Conservation (phyloP, 2,329 filamentous ascomycete species). For the Pestalotiopsis sp. region DNA sequence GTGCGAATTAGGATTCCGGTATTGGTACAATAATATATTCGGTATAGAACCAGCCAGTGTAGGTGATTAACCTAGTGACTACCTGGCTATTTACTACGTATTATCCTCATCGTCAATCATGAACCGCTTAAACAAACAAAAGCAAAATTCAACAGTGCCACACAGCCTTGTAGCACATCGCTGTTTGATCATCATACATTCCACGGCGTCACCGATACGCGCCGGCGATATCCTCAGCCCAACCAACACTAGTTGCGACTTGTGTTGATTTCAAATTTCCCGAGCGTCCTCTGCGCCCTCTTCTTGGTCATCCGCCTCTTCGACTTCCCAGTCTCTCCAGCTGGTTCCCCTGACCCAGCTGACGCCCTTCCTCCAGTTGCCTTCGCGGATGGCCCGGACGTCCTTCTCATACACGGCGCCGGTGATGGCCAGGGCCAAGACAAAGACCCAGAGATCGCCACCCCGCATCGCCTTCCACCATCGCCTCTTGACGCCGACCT, state of each 20-base stretch:
- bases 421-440: conserved; percentile 75
- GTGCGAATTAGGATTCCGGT: too few species aligned
- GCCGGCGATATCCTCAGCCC: background rate
- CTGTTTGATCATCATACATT: too few species aligned
- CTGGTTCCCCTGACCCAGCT: conserved; percentile 77
- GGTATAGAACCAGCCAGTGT: too few species aligned
- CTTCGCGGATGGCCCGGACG: conserved; percentile 68
- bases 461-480: conserved; percentile 85
- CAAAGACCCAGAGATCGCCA: conserved; percentile 84
- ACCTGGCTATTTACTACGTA: too few species aligned
- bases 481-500: conserved; percentile 86
- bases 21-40: too few species aligned
- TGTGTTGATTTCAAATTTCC: background rate
- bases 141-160: too few species aligned
- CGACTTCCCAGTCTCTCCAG: conserved; percentile 67
- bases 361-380: conserved; percentile 70
- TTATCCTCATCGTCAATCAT: too few species aligned
- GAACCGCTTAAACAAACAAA: too few species aligned
- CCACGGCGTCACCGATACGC: background rate
- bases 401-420: conserved; percentile 77
- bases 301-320: conserved; percentile 51
- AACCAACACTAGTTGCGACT: too few species aligned
- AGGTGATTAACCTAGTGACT: too few species aligned
- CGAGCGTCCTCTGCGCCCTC: conserved; percentile 16
- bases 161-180: too few species aligned